Conservation (phyloP, 2,329 filamentous ascomycete genomes). For the Diaporthe sp. region DNA sequence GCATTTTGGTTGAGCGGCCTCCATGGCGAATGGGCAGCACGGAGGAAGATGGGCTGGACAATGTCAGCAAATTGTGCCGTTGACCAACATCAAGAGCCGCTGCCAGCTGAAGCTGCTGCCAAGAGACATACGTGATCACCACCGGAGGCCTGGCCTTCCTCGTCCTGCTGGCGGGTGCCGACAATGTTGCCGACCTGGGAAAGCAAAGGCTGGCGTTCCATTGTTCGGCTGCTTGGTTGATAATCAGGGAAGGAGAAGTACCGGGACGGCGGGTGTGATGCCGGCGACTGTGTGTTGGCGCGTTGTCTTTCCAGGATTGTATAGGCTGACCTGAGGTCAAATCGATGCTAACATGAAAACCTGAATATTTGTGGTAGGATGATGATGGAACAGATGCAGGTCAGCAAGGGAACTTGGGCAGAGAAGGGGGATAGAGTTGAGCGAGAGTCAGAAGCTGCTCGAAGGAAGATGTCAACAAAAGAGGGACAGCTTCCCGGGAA, state of each 20-base stretch:
- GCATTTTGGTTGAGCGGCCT: conserved; percentile 58
- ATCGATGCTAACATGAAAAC: conserved; percentile 30
- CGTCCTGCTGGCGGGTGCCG: conserved; percentile 26
- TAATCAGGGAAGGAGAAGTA: conserved; percentile 37
- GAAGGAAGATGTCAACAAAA: conserved; percentile 15
- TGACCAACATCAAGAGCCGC: background rate
- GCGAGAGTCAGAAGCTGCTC: background rate
- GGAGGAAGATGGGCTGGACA: conserved; percentile 63
- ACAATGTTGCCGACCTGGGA: conserved; percentile 20
- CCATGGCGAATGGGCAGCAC: conserved; percentile 66
- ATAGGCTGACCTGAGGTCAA: conserved; percentile 30
- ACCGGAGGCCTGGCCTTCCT: conserved; percentile 33
- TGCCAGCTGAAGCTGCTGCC: background rate
- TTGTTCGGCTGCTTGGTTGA: conserved; percentile 28
- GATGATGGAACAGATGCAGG: background rate
- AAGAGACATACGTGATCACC: conserved; percentile 48
- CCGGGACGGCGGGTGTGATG: background rate
- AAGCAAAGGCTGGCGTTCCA: conserved; percentile 42
- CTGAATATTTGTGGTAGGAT: background rate
- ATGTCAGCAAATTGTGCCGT: conserved; percentile 32
- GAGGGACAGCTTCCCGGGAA: conserved; percentile 8
- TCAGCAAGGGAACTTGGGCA: background rate
- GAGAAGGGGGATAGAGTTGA: background rate
- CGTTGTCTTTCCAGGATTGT: conserved; percentile 32
- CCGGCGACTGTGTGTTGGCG: conserved; percentile 12